phyloP scores from a whole-genome alignment of 208 protist genomes.

The Wallacemonas sp. region DNA sequence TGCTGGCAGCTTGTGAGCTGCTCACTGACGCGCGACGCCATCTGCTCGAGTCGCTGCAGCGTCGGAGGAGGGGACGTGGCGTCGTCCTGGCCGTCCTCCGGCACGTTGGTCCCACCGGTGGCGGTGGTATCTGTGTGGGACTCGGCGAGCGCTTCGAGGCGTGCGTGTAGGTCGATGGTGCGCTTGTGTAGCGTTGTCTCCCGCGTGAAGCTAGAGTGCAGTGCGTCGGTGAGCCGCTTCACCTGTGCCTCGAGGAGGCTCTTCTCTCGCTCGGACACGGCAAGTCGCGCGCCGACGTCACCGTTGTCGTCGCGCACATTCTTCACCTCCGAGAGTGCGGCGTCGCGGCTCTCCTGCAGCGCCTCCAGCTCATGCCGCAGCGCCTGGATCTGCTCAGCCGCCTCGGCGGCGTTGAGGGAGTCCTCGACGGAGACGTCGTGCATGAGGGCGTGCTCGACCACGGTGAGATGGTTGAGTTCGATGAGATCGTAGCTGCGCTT shows the following conservation, averaged over 20 bases:
- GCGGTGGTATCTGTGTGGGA: neutral
- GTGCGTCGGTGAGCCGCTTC: conserved; percentile 27
- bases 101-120: neutral
- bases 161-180: conserved; percentile 39
- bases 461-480: conserved; percentile 68
- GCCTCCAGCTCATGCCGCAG: conserved; percentile 57
- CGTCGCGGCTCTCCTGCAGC: conserved; percentile 35
- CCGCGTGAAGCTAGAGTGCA: conserved; percentile 39
- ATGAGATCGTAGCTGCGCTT: conserved; percentile 55
- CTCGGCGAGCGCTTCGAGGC: conserved; percentile 34
- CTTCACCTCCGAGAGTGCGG: conserved; percentile 24
- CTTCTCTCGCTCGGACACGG: conserved; percentile 22
- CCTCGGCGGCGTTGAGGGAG: conserved; percentile 67
- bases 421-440: conserved; percentile 73
- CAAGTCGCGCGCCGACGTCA: conserved; percentile 20
- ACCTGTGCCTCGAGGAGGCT: conserved; percentile 44
- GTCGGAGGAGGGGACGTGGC: neutral
- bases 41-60: neutral
- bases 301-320: conserved; percentile 23
- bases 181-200: conserved; percentile 45
- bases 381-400: conserved; percentile 54
- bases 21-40: neutral
- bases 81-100: neutral
- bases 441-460: conserved; percentile 70
- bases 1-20: neutral